Percentiles rank a stretch among this genome's conserved stretches.
These are phyloP conservation scores for Luzula sylvatica DNA, from an alignment of 176 grass and related monocot genomes.

Conservation along the genomic window DNA sequence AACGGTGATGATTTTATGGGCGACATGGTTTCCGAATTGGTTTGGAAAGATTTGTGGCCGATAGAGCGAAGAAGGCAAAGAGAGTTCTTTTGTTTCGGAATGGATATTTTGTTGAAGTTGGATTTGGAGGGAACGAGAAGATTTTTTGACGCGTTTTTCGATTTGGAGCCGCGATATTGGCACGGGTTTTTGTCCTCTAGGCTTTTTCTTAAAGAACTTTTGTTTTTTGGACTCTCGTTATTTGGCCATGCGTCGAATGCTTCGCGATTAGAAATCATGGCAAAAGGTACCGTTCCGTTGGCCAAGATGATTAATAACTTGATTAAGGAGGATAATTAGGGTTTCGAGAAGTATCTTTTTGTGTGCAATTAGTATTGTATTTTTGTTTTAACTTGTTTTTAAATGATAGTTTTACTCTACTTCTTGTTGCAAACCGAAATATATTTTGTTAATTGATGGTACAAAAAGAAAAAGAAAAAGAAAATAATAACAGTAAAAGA, in stretches of 20 bases:
- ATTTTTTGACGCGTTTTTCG: slow-evolving; percentile 90
- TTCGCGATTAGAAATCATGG: slow-evolving; percentile 93
- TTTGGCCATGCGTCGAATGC: slow-evolving; percentile 75
- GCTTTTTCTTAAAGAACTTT: slow-evolving; percentile 75
- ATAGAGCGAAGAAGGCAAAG: slow-evolving; percentile 61
- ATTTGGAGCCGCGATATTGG: slow-evolving; percentile 90
- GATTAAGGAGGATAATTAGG: slow-evolving; percentile 48
- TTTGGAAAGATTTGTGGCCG: slow-evolving; percentile 93
- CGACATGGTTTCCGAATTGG: slow-evolving; percentile 37
- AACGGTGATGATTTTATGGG: slow-evolving; percentile 7
- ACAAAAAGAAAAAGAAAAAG: no score
- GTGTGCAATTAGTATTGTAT: slow-evolving; percentile 1
- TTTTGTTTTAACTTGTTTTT: slow-evolving; percentile 9
- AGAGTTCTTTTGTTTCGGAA: slow-evolving; percentile 98
- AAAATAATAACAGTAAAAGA: no score
- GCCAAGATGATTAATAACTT: slow-evolving; percentile 93
- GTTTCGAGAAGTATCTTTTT: slow-evolving; percentile 6
- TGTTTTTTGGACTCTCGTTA: slow-evolving; percentile 68
- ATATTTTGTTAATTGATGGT: not conserved
- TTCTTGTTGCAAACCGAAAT: not conserved
- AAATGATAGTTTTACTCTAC: no score
- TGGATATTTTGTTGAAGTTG: slow-evolving; percentile 94
- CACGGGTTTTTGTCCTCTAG: slow-evolving; percentile 91
- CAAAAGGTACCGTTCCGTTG: slow-evolving; percentile 80
- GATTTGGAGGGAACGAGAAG: slow-evolving; percentile 67